Conservation (phyloP, 2,329 filamentous ascomycete species). For the Chaetomiaceae sp. region DNA sequence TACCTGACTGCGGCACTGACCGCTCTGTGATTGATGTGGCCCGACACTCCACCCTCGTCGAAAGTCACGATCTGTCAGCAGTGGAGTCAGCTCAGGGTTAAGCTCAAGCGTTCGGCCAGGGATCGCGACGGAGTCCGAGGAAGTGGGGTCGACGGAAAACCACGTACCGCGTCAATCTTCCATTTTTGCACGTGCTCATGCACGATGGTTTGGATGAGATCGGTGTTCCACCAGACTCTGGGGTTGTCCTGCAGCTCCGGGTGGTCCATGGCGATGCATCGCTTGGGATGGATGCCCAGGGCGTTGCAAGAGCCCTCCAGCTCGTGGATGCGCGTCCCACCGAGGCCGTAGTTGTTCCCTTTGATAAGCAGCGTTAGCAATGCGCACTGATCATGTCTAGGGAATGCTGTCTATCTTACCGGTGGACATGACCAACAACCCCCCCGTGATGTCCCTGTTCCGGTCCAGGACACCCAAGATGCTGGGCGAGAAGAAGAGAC, state of each 20-base stretch:
- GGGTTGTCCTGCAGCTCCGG: slow-evolving; percentile 37
- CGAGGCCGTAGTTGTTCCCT: slow-evolving; percentile 32
- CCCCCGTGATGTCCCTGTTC: slow-evolving; percentile 27
- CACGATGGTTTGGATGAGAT: slow-evolving; percentile 32
- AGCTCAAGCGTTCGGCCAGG: neutral
- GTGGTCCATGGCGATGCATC: slow-evolving; percentile 33
- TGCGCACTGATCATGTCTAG: neutral
- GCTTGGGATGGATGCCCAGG: slow-evolving; percentile 28
- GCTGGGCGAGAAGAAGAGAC: slow-evolving; percentile 32
- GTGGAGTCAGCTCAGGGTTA: neutral
- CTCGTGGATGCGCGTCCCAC: slow-evolving; percentile 28
- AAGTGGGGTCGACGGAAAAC: neutral
- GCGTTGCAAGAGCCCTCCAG: slow-evolving; percentile 31
- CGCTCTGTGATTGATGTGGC: slow-evolving; percentile 38
- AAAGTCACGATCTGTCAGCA: slow-evolving; percentile 36
- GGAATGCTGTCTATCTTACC: slow-evolving; percentile 18
- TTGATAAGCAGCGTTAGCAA: no score
- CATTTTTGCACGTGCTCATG: slow-evolving; percentile 34
- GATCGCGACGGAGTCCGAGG: neutral
- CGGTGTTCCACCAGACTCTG: slow-evolving; percentile 36
- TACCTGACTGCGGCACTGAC: slow-evolving; percentile 38
- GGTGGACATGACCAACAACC: slow-evolving; percentile 33
- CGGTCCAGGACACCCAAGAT: slow-evolving; percentile 31
- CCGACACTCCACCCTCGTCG: slow-evolving; percentile 37
- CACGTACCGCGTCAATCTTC: slow-evolving; percentile 35